Evolutionary conservation across 2,329 filamentous ascomycete species (phyloP), one percentile per base, ranked within the genome.

Genomic region (Nothopassalora personata): DNA sequence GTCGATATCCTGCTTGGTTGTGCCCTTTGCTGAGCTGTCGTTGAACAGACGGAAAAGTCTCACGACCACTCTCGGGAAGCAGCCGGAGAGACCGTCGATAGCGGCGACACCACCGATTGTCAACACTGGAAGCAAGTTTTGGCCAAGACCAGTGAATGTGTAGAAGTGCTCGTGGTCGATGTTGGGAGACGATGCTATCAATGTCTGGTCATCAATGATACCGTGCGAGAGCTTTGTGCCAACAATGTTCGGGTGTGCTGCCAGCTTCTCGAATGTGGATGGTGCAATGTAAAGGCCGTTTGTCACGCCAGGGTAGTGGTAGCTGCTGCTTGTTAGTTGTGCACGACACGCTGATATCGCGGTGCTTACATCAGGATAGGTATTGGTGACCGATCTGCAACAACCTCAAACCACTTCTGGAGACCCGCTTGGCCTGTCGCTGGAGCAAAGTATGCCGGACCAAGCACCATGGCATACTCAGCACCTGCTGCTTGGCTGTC

Each of bases 221-320:
- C 84, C 85, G 70, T 88, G 86, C 0, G 84, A 87, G 65, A 88
- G 81, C 74, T 88, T 88, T 74, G 83, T 86, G 53, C 86, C 86
- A 4, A 87, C 85, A 59, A 88, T 87, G 68, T 88, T 88, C 31
- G 82, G 79, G 69, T 88, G 85, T 56, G 79, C 74, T 6, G 86
- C 78, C 28, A 88, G 81, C 65, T 75, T 73, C 66, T 76, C 82
- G 67, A 83, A 85, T 0, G 84, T 85, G 8, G 81, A 76, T 1
- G 84, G 82, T 0, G 79, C 74, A 59, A 88, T 78, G 65, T 80
- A 79, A 66, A 88, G 76, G 66, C 84, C 83, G 76, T 88, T 88
- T 9, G 84, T 85, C 23, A 88, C 85, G 54, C 83, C 85, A 0
- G 86, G 85, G 72, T 86, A 86, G 72, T 86, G 81, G 71, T 86